phyloP scores from a whole-genome alignment of 208 protist species.

The Trypanosoma congolense region DNA sequence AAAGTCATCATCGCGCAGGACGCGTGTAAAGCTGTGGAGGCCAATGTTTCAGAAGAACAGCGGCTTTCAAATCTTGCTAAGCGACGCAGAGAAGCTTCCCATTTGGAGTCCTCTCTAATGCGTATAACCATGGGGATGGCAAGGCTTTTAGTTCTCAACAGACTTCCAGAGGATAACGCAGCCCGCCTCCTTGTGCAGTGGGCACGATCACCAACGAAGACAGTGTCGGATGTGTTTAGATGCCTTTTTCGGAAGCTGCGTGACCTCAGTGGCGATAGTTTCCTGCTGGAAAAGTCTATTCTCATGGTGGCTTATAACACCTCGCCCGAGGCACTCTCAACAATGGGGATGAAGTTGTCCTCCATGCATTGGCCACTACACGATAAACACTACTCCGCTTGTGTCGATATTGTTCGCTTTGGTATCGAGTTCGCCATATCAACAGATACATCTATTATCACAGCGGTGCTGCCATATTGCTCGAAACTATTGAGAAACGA shows the following conservation, averaged over 20 bases:
- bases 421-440: conserved; percentile 64
- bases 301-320: conserved; percentile 58
- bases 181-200: conserved; percentile 60
- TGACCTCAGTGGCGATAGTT: conserved; percentile 51
- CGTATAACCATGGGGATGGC: conserved; percentile 51
- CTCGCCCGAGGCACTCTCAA: conserved; percentile 64
- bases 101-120: conserved; percentile 52
- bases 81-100: conserved; percentile 29
- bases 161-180: conserved; percentile 35
- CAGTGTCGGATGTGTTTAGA: conserved; percentile 74
- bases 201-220: conserved; percentile 57
- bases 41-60: conserved; percentile 11
- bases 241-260: conserved; percentile 73
- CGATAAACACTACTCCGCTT: conserved; percentile 67
- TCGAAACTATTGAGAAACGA: conserved; percentile 53
- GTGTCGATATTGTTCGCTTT: conserved; percentile 58
- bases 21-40: conserved; percentile 34
- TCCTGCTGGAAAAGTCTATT: conserved; percentile 64
- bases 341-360: conserved; percentile 66
- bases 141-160: conserved; percentile 65
- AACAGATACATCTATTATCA: conserved; percentile 65
- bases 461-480: conserved; percentile 66
- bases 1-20: conserved; percentile 35
- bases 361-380: conserved; percentile 73
- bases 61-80: conserved; percentile 26